Evolutionary conservation across 2,329 filamentous ascomycete genomes (phyloP).

Genomic region (Periconia sp.): DNA sequence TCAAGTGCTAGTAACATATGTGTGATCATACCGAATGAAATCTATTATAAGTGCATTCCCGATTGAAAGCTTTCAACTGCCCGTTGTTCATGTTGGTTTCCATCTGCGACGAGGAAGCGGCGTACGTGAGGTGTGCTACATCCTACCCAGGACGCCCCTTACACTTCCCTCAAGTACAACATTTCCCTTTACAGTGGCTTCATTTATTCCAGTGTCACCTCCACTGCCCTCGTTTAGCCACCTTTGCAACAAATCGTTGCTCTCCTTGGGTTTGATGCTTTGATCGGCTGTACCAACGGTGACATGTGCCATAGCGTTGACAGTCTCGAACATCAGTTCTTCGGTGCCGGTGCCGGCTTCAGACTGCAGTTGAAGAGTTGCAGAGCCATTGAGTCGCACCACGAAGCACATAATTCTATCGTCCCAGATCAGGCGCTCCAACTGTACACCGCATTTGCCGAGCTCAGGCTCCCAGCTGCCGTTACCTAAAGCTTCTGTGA

Average conservation of each 20-base stretch:
- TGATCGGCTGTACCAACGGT: constrained; percentile 80
- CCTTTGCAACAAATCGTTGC: constrained; percentile 76
- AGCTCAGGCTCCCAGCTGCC: constrained; percentile 55
- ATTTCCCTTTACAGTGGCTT: constrained; percentile 56
- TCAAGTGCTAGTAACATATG: no score
- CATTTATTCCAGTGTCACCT: constrained; percentile 55
- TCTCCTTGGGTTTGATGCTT: constrained; percentile 87
- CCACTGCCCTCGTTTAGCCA: constrained; percentile 69
- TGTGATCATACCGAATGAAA: no score
- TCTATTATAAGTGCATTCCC: no score
- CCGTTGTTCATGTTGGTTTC: not conserved
- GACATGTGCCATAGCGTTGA: constrained; percentile 80
- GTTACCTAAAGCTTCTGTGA: constrained; percentile 31
- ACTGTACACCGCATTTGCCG: constrained; percentile 64
- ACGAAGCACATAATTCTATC: constrained; percentile 88
- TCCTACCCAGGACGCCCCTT: constrained; percentile 43
- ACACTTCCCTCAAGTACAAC: constrained; percentile 60
- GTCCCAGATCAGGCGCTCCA: constrained; percentile 77
- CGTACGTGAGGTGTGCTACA: constrained; percentile 15
- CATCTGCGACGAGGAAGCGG: not conserved
- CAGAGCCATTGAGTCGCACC: constrained; percentile 57
- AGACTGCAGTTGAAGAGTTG: constrained; percentile 19
- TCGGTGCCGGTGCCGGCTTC: constrained; percentile 46
- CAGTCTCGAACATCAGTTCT: constrained; percentile 58
- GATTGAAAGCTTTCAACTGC: not conserved